Evolutionary conservation across 148 eudicot genomes (phyloP).

Genomic region (Diospyros kaki): DNA sequence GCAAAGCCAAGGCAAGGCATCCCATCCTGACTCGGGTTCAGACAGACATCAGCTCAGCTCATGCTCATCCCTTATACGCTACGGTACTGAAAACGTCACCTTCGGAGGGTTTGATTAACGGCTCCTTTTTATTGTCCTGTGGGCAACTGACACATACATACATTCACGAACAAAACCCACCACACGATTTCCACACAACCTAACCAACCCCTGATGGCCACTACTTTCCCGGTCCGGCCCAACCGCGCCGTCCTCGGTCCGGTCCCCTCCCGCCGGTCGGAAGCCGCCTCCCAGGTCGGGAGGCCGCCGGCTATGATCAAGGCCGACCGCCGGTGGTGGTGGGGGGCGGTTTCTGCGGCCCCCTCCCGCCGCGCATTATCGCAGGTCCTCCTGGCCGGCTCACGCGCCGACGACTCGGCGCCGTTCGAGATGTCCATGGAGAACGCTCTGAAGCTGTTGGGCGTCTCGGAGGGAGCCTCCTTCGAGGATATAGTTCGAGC

Average conservation of each 20-base stretch:
- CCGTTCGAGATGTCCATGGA: slow-evolving; percentile 82
- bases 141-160: too few species aligned
- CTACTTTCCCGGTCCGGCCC: slow-evolving; percentile 55
- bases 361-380: slow-evolving; percentile 22
- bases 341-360: slow-evolving; percentile 9
- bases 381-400: slow-evolving; percentile 30
- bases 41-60: too few species aligned
- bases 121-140: background rate
- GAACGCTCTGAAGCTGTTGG: slow-evolving; percentile 77
- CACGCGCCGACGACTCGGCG: slow-evolving; percentile 78
- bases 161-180: background rate
- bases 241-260: slow-evolving; percentile 31
- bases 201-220: slow-evolving; percentile 37
- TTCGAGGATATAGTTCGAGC: slow-evolving; percentile 88
- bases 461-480: slow-evolving; percentile 74
- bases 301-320: slow-evolving; percentile 17
- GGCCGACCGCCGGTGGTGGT: slow-evolving; percentile 8
- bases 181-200: background rate
- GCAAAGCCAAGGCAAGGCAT: too few species aligned
- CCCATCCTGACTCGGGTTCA: too few species aligned
- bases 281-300: slow-evolving; percentile 10
- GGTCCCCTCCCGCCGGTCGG: slow-evolving; percentile 19
- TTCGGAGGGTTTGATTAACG: background rate
- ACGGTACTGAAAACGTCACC: background rate
- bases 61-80: too few species aligned